A percentile compares a stretch with the other conserved stretches of the same genome.
Evolutionary conservation across 1,284 basidiomycete genomes (phyloP).

Genomic region (Agroathelia rolfsii): DNA sequence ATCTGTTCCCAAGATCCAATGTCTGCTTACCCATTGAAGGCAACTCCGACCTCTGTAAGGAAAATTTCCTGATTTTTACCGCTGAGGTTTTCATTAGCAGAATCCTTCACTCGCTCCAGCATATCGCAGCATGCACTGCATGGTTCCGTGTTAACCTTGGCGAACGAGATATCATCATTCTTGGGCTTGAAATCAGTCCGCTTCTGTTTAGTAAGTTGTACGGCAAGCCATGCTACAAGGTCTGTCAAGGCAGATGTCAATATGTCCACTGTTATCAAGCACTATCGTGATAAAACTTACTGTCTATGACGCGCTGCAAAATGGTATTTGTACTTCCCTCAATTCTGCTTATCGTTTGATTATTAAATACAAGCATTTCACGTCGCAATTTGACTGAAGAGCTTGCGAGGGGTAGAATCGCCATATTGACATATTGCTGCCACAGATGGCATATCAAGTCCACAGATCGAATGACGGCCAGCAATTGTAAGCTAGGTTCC

Average conservation of each 20-base stretch:
- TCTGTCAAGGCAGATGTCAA: conserved; percentile 26
- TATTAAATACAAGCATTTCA: conserved; percentile 92
- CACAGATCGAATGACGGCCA: conserved; percentile 64
- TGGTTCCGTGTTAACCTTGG: conserved; percentile 91
- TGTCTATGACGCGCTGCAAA: conserved; percentile 77
- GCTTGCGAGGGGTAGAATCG: conserved; percentile 81
- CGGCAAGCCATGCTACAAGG: conserved; percentile 59
- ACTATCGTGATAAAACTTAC: conserved; percentile 32
- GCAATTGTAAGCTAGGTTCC: conserved; percentile 72
- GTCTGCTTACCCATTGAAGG: conserved; percentile 74
- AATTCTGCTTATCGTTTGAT: conserved; percentile 78
- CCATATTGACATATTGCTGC: conserved; percentile 94
- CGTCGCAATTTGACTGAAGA: conserved; percentile 81
- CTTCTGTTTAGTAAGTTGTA: conserved; percentile 86
- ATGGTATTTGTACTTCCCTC: conserved; percentile 83
- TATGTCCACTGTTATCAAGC: conserved; percentile 1
- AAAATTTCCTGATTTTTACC: conserved; percentile 92
- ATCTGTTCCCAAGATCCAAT: background rate
- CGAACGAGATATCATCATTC: conserved; percentile 92
- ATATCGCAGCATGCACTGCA: conserved; percentile 84
- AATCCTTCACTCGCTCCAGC: conserved; percentile 73
- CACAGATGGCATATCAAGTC: conserved; percentile 92
- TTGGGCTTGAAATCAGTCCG: conserved; percentile 94
- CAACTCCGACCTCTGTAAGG: conserved; percentile 87
- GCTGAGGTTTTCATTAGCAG: conserved; percentile 64